These are phyloP conservation scores for Eimeria maxima DNA, from an alignment of 169 alveolate genomes.

Conservation along the genomic window DNA sequence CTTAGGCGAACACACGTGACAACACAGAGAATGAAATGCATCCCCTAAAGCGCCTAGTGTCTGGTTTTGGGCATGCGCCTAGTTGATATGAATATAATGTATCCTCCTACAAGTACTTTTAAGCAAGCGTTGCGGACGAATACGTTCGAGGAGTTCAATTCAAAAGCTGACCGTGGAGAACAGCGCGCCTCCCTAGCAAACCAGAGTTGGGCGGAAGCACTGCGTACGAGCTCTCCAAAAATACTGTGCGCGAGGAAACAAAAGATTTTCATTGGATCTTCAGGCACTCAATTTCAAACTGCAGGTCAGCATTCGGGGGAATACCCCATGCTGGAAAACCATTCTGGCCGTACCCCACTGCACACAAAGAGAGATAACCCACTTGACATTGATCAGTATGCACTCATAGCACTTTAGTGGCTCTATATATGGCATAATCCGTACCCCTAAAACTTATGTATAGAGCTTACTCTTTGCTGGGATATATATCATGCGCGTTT, in stretches of 20 bases:
- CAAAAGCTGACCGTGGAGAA: background rate
- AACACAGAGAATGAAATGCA: background rate
- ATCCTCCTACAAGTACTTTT: background rate
- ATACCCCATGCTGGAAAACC: slow-evolving; percentile 87
- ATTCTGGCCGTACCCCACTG: slow-evolving; percentile 85
- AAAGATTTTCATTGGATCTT: slow-evolving; percentile 28
- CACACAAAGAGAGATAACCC: background rate
- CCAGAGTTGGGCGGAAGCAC: background rate
- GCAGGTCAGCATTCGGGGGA: slow-evolving; percentile 86
- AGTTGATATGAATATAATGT: background rate
- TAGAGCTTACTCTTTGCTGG: slow-evolving; percentile 81
- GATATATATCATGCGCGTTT: slow-evolving; percentile 82
- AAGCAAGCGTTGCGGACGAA: background rate
- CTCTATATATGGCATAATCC: background rate
- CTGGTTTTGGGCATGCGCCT: background rate
- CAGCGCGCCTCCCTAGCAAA: background rate
- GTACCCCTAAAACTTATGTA: background rate
- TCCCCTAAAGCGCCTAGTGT: background rate
- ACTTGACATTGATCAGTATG: background rate
- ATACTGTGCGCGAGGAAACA: background rate
- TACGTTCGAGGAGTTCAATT: background rate
- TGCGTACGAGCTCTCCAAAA: background rate
- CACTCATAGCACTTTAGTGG: background rate
- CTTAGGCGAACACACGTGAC: background rate
- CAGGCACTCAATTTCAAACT: slow-evolving; percentile 85